These are phyloP conservation scores for Nakataea oryzae DNA, from an alignment of 2,329 filamentous ascomycete genomes.

Conservation along the genomic window DNA sequence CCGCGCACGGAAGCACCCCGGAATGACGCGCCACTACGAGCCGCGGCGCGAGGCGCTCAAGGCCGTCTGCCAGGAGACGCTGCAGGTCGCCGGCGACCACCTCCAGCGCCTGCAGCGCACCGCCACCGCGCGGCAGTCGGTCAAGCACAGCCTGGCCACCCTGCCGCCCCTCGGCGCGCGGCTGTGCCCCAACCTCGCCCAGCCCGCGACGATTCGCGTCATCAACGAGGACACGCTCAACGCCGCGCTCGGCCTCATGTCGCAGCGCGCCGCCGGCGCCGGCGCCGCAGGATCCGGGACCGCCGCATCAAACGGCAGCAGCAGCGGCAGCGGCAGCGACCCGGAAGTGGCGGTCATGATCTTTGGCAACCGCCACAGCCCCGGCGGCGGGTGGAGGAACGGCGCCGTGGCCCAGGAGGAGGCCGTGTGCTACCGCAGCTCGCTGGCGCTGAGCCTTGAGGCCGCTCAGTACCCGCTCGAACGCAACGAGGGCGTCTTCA, in stretches of 20 bases:
- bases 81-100: slow-evolving; percentile 14
- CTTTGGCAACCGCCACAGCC: slow-evolving; percentile 45
- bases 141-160: slow-evolving; percentile 5
- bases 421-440: slow-evolving; percentile 53
- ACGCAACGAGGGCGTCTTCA: slow-evolving; percentile 16
- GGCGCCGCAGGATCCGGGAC: slow-evolving; percentile 1
- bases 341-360: slow-evolving; percentile 48
- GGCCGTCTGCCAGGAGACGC: not conserved
- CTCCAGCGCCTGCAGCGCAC: slow-evolving; percentile 15
- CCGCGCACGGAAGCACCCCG: not conserved
- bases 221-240: slow-evolving; percentile 48
- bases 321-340: not conserved
- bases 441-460: slow-evolving; percentile 37
- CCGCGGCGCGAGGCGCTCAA: not conserved
- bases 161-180: slow-evolving; percentile 26
- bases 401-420: slow-evolving; percentile 60
- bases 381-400: slow-evolving; percentile 54
- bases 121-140: slow-evolving; percentile 7
- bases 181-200: slow-evolving; percentile 29
- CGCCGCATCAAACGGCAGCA: not conserved
- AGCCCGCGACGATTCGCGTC: slow-evolving; percentile 30
- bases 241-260: slow-evolving; percentile 32
- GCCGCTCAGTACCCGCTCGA: slow-evolving; percentile 13
- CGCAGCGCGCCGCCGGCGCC: slow-evolving; percentile 1
- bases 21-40: not conserved